A percentile compares a stretch with the other conserved stretches of the same genome.
phyloP scores from a whole-genome alignment of 208 protist species.

The Perkinsela sp. region DNA sequence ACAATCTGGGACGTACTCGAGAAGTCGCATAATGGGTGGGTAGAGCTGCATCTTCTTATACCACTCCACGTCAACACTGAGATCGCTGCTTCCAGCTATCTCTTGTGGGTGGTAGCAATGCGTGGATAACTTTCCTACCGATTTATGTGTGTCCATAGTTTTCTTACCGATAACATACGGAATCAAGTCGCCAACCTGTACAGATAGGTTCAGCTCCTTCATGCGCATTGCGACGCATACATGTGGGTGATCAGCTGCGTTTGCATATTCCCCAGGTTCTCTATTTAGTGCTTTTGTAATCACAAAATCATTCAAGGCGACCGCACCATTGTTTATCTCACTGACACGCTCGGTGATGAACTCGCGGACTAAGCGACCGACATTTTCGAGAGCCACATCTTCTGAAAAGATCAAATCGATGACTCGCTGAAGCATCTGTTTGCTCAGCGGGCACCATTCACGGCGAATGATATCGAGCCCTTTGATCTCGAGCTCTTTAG shows the following conservation, averaged over 20 bases:
- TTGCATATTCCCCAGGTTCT: slow-evolving; percentile 73
- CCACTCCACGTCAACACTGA: slow-evolving; percentile 70
- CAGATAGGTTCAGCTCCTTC: slow-evolving; percentile 49
- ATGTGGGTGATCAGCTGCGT: slow-evolving; percentile 71
- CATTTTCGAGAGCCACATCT: slow-evolving; percentile 26
- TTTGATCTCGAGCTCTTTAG: slow-evolving; percentile 71
- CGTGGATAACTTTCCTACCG: slow-evolving; percentile 9
- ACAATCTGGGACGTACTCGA: slow-evolving; percentile 68
- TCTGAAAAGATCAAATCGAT: slow-evolving; percentile 72
- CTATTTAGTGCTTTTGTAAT: slow-evolving; percentile 91
- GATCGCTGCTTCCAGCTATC: slow-evolving; percentile 15
- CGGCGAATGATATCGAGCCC: slow-evolving; percentile 96
- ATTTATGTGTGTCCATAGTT: slow-evolving; percentile 9
- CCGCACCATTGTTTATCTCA: slow-evolving; percentile 21
- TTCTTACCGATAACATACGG: slow-evolving; percentile 81
- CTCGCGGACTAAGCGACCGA: slow-evolving; percentile 65
- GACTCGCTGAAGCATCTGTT: slow-evolving; percentile 62
- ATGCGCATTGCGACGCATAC: slow-evolving; percentile 69
- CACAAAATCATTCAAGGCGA: slow-evolving; percentile 66
- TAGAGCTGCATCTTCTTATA: slow-evolving; percentile 73
- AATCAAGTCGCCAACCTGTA: slow-evolving; percentile 76
- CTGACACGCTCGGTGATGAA: slow-evolving; percentile 56
- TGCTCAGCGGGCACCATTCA: slow-evolving; percentile 94
- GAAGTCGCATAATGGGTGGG: slow-evolving; percentile 72
- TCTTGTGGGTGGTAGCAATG: slow-evolving; percentile 61